Evolutionary conservation across 176 grass and related monocot genomes (phyloP).

Genomic region (Canna indica): DNA sequence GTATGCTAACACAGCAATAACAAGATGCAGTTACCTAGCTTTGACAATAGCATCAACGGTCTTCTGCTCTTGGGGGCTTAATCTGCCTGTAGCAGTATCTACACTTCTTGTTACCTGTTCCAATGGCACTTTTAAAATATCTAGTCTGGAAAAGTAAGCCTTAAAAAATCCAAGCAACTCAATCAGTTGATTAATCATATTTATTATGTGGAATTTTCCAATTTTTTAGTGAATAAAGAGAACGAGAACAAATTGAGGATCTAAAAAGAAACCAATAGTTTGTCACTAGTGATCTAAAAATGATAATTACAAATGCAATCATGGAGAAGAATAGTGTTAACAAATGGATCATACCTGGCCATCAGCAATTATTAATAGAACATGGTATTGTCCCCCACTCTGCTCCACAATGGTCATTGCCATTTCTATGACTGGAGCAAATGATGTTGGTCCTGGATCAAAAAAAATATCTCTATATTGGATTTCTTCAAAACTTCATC

Average conservation of each 20-base stretch:
- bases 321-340: not conserved
- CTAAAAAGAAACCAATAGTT: too few relatives aligned
- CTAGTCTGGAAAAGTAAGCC: not conserved
- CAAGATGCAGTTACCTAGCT: conserved; percentile 27
- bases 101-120: conserved; percentile 44
- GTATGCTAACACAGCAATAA: too few relatives aligned
- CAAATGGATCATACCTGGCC: conserved; percentile 24
- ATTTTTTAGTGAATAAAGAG: too few relatives aligned
- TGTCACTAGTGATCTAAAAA: too few relatives aligned
- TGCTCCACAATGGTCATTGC: conserved; percentile 43
- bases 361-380: conserved; percentile 51
- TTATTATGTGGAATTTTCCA: too few relatives aligned
- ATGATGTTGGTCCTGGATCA: conserved; percentile 37
- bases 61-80: conserved; percentile 37
- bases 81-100: conserved; percentile 27
- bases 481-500: conserved; percentile 2
- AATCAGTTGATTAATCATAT: too few relatives aligned
- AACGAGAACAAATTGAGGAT: too few relatives aligned
- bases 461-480: not conserved
- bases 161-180: not conserved
- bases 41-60: conserved; percentile 37
- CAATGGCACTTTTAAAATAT: not conserved
- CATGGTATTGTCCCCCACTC: conserved; percentile 46
- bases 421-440: conserved; percentile 47
- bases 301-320: too few relatives aligned